Conservation (phyloP, 441 rosid species). For the Brassica balearica region DNA sequence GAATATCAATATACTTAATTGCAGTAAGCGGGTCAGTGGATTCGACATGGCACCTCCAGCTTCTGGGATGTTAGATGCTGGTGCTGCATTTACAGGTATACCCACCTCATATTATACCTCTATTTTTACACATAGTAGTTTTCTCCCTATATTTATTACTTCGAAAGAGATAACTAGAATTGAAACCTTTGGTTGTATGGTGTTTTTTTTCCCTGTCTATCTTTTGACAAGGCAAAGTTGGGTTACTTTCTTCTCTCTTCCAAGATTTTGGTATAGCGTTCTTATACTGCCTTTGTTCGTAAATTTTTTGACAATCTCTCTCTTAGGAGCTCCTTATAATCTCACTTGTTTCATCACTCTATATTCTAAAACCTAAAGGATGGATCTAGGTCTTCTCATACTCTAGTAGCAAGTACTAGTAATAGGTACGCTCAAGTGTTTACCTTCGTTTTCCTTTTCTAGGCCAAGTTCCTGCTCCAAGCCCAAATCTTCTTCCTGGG, state of each 20-base stretch:
- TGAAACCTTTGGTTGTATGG: slow-evolving; percentile 7
- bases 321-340: neutral
- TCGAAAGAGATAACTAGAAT: neutral
- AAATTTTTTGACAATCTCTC: neutral
- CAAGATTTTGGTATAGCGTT: neutral
- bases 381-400: slow-evolving; percentile 31
- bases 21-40: slow-evolving; percentile 94
- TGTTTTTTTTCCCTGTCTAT: neutral
- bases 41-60: slow-evolving; percentile 97
- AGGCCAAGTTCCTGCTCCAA: slow-evolving; percentile 79
- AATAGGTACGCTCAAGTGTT: neutral
- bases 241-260: slow-evolving; percentile 4
- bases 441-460: slow-evolving; percentile 45
- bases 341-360: neutral
- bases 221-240: neutral
- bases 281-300: neutral
- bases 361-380: neutral
- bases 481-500: slow-evolving; percentile 69
- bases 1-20: slow-evolving; percentile 42
- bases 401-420: slow-evolving; percentile 27
- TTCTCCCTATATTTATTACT: neutral
- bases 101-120: neutral
- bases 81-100: slow-evolving; percentile 67
- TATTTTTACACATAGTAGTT: neutral
- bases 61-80: slow-evolving; percentile 74